These are phyloP conservation scores for Calonectria pseudoturangicola DNA, from an alignment of 2,329 filamentous ascomycete species.

Conservation along the genomic window DNA sequence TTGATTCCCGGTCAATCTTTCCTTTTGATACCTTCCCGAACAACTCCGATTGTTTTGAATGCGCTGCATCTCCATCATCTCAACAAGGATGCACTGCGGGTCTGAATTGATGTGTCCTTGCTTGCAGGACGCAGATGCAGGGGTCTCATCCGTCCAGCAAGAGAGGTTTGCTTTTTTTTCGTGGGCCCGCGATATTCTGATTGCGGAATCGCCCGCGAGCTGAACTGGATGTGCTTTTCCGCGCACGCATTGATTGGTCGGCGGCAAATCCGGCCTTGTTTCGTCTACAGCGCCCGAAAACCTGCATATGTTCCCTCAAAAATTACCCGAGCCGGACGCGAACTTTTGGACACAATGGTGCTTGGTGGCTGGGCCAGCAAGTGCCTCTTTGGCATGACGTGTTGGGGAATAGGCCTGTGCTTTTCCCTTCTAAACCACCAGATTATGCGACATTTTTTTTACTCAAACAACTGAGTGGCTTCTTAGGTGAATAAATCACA, in stretches of 20 bases:
- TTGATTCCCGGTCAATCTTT: background rate
- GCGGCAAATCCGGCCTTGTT: background rate
- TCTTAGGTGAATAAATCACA: too few relatives aligned
- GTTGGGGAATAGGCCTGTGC: too few relatives aligned
- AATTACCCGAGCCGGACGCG: background rate
- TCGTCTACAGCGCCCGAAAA: background rate
- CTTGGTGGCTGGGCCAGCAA: background rate
- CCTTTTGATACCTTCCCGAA: background rate
- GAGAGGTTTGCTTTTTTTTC: background rate
- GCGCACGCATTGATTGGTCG: background rate
- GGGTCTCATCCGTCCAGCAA: background rate
- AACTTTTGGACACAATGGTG: background rate
- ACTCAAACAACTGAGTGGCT: too few relatives aligned
- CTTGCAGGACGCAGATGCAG: background rate
- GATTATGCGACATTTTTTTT: too few relatives aligned
- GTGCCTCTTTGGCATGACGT: too few relatives aligned
- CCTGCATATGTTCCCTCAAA: background rate
- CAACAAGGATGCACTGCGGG: constrained; percentile 7
- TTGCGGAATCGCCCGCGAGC: background rate
- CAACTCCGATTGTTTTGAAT: constrained; percentile 3
- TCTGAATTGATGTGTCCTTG: background rate
- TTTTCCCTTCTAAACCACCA: too few relatives aligned
- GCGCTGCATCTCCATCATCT: background rate
- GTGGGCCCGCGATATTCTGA: background rate
- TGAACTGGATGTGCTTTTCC: background rate